These are phyloP conservation scores for Carex myosuroides DNA, from an alignment of 176 grass and related monocot genomes.

Conservation along the genomic window DNA sequence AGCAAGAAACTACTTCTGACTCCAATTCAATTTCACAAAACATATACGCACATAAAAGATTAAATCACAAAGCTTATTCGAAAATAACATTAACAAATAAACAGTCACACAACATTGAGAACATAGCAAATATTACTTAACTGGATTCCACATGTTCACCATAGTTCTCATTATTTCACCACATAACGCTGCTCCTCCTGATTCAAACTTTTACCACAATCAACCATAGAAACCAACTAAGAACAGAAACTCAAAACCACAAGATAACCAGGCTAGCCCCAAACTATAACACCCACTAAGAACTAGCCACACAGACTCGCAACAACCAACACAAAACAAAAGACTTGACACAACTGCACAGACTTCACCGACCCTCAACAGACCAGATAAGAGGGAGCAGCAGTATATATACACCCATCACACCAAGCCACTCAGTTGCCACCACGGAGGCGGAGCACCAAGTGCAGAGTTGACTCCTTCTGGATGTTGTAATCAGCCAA, in stretches of 20 bases:
- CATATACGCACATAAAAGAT: neutral
- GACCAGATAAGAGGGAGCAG: neutral
- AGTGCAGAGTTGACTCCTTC: neutral
- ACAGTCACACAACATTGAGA: neutral
- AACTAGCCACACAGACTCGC: neutral
- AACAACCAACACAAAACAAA: neutral
- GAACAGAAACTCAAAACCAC: neutral
- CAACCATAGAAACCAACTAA: neutral
- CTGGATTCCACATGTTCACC: neutral
- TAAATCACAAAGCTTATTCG: neutral
- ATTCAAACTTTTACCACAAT: neutral
- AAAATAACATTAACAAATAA: neutral
- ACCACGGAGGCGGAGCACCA: slow-evolving; percentile 10
- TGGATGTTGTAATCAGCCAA: neutral
- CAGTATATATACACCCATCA: neutral
- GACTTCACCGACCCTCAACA: neutral
- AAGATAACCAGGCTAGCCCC: neutral
- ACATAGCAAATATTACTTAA: neutral
- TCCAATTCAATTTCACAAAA: neutral
- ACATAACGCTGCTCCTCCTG: neutral
- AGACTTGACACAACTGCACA: neutral
- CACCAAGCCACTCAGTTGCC: neutral
- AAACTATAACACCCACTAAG: neutral
- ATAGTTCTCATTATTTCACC: neutral
- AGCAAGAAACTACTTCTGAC: too few species aligned